Base-by-base conservation (phyloP, 2,329 filamentous ascomycete genomes). In the Ramularia endophylla region DNA sequence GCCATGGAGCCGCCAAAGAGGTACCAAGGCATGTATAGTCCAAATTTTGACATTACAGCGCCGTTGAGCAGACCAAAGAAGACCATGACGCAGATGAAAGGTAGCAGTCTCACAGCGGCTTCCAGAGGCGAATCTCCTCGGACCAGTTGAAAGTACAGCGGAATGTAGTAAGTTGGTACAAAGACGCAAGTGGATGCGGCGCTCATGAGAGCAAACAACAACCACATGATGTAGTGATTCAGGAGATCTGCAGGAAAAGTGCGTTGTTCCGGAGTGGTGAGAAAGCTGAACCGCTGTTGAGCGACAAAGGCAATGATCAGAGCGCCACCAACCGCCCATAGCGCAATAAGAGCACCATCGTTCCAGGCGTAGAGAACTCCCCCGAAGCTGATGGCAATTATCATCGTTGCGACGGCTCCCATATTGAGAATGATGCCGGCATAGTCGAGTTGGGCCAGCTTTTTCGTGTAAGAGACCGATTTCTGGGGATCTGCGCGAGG, bases 61-160 rank as follows among this genome's bases (percentile, higher is more conserved):
- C 22, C 22, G 6, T 25, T 6, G 11, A 25, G 22, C 22, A 25
- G 11, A 25, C 6, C 22, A 25, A 25, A 25, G 22, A 25, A 6
- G 6, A 11, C 11, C 6, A 25, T 11, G 6, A 11, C 6, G 11
- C 6, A 6, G 11, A 25, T 25, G 6, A 25, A 11, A 0, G 70
- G 71, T 1, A 73, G 53, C 1, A 72, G 54, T 6, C 62, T 59
- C 1, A 68, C 62, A 1, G 63, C 68, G 8, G 69, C 62, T 9
- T 64, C 44, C 3, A 73, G 51, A 0, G 68, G 59, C 0, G 48
- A 56, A 31, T 72, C 70, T 4, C 67, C 67, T 2, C 60, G 63
- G 0, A 64, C 65, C 51, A 77, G 78, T 43, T 74, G 69, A 55
- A 77, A 77, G 58, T 33, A 77, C 1, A 78, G 59, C 0, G 75